phyloP scores from a whole-genome alignment of 169 alveolate genomes.

The Plasmodium blacklocki region DNA sequence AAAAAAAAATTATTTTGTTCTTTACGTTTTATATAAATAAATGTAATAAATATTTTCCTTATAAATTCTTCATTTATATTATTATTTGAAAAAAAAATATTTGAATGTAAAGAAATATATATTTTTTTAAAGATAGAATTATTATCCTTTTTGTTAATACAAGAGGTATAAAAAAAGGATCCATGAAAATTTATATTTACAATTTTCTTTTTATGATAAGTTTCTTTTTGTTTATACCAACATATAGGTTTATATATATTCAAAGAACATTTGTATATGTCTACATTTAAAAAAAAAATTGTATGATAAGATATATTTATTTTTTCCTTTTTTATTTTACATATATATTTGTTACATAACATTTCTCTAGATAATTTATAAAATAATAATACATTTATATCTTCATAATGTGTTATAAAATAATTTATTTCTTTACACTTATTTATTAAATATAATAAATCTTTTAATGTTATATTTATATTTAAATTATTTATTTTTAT shows the following conservation, averaged over 20 bases:
- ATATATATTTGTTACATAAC: conserved; percentile 3
- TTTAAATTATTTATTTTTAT: conserved; percentile 20
- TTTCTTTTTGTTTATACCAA: conserved; percentile 5
- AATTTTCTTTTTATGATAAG: conserved; percentile 14
- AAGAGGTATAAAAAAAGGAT: conserved; percentile 18
- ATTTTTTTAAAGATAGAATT: conserved; percentile 19
- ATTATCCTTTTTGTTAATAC: conserved; percentile 6
- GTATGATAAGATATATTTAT: too few species aligned
- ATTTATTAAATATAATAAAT: conserved; percentile 19
- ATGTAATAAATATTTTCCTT: conserved; percentile 7
- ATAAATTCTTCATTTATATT: conserved; percentile 62
- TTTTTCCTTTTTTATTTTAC: conserved; percentile 34
- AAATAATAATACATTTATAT: conserved; percentile 26
- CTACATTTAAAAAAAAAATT: too few species aligned
- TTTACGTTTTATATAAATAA: conserved; percentile 8
- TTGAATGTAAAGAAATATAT: background rate
- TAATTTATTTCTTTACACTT: conserved; percentile 16
- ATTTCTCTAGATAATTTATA: background rate
- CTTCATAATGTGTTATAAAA: conserved; percentile 29
- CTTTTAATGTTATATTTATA: conserved; percentile 12
- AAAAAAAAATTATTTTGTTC: conserved; percentile 15
- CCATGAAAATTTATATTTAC: conserved; percentile 19
- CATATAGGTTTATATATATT: conserved; percentile 15
- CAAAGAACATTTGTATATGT: too few species aligned
- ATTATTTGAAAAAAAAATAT: conserved; percentile 38